Evolutionary conservation across 768 basidiomycete genomes (phyloP), one percentile per base, ranked within the genome.

Genomic region (Suillus ampliporus): DNA sequence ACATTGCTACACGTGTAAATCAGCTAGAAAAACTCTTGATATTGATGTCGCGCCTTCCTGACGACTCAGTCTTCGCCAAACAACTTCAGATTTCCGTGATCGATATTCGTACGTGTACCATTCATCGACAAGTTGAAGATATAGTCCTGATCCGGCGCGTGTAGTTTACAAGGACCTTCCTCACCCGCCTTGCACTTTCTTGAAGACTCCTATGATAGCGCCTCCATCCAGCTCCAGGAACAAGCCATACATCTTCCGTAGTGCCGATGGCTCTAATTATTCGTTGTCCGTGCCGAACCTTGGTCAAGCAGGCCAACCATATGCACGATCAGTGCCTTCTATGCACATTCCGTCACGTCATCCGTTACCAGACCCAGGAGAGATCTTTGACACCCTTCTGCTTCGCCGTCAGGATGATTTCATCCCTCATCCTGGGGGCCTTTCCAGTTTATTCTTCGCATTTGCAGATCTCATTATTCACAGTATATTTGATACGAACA

Each of bases 391-490:
- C 68, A 80, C 82, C 2, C 85, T 94, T 15, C 78, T 94, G 44
- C 72, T 82, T 72, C 69, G 69, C 67, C 59, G 67, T 67, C 38
- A 58, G 28, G 44, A 61, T 28, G 70, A 80, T 58, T 87, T 85
- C 64, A 68, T 69, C 21, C 74, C 79, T 10, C 89, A 90, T 72
- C 89, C 89, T 5, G 86, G 83, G 4, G 91, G 91, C 21, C 83
- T 93, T 50, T 90, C 88, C 15, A 83, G 84, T 63, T 76, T 90
- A 21, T 89, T 92, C 76, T 94, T 92, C 67, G 89, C 91, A 0
- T 91, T 94, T 68, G 91, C 91, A 14, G 83, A 91, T 68, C 75
- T 92, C 61, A 79, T 93, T 62, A 91, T 90, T 67, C 91, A 94
- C 74, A 81, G 78, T 60, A 81, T 89, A 65, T 94, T 94, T 78